Evolutionary conservation across 2,329 filamentous ascomycete species (phyloP).

Genomic region (Ophiostoma sp.): DNA sequence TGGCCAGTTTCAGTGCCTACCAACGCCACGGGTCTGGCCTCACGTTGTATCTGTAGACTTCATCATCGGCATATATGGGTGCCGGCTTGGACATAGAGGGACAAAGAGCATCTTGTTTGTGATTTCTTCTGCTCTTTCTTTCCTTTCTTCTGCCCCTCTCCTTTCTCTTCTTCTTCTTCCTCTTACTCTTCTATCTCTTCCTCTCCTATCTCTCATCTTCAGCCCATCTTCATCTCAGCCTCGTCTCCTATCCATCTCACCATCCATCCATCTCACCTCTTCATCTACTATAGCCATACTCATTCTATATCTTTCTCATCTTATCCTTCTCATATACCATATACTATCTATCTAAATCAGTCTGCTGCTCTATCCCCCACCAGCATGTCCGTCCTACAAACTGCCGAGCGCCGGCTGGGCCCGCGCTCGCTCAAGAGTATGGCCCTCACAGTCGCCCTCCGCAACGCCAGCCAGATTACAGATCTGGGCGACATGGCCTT

Average conservation of each 20-base stretch:
- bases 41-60: background rate
- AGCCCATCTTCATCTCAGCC: background rate
- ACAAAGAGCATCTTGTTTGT: background rate
- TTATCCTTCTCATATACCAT: background rate
- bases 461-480: constrained; percentile 53
- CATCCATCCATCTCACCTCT: background rate
- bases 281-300: background rate
- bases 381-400: background rate
- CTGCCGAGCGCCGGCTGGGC: constrained; percentile 22
- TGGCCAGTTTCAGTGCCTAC: background rate
- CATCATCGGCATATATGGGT: background rate
- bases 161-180: background rate
- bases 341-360: background rate
- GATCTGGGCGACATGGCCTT: constrained; percentile 70
- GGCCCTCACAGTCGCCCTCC: constrained; percentile 47
- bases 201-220: background rate
- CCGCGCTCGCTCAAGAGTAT: constrained; percentile 46
- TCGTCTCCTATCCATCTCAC: background rate
- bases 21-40: background rate
- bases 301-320: background rate
- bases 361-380: background rate
- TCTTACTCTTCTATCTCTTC: background rate
- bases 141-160: background rate
- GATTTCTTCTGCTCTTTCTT: background rate
- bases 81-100: background rate